Percentiles rank a stretch among this genome's conserved stretches.
phyloP scores from a whole-genome alignment of 169 alveolate species.

The Amoebophrya sp. region DNA sequence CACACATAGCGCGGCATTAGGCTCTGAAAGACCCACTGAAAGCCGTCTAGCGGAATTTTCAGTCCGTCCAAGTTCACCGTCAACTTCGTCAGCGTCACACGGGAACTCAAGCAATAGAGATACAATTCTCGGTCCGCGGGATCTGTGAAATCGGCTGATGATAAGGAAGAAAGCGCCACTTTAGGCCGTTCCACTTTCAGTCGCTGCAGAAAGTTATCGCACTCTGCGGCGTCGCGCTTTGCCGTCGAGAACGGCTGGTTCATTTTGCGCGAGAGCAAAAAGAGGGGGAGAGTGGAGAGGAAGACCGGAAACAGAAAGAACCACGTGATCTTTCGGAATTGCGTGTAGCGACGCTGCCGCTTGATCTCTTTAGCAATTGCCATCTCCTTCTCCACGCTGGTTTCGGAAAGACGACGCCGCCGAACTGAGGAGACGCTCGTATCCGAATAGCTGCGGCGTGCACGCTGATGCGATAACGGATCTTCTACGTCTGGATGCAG shows the following conservation, averaged over 20 bases:
- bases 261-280: neutral
- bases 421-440: neutral
- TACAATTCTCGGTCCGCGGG: neutral
- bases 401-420: neutral
- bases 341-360: neutral
- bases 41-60: neutral
- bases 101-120: neutral
- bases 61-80: slow-evolving; percentile 21
- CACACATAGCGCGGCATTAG: neutral
- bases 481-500: no score
- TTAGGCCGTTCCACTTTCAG: neutral
- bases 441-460: neutral
- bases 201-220: neutral
- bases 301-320: neutral
- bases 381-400: neutral
- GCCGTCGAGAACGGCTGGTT: neutral
- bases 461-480: no score
- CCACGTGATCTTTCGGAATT: neutral
- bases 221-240: neutral
- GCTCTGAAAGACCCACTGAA: neutral
- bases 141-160: neutral
- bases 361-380: neutral
- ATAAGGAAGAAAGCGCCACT: neutral
- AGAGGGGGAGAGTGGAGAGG: neutral
- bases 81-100: slow-evolving; percentile 10